phyloP scores from a whole-genome alignment of 805 yeast genomes.

The Grigorovia yakushimaensis region DNA sequence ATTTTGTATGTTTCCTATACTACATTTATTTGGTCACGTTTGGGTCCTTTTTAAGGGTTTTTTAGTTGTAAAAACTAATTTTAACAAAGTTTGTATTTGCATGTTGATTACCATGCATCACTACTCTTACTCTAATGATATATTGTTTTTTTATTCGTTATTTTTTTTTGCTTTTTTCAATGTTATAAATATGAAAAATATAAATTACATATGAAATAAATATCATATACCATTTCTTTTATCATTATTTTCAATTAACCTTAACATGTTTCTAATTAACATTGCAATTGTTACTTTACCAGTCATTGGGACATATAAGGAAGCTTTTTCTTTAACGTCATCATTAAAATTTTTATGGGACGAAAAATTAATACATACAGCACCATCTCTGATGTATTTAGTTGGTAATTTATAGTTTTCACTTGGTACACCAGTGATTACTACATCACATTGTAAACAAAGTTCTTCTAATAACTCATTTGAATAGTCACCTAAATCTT shows the following conservation, averaged over 20 bases:
- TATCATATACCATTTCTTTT: background rate
- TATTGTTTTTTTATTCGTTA: too few species aligned
- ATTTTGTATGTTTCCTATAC: too few species aligned
- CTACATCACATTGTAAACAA: constrained; percentile 73
- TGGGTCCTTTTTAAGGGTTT: too few species aligned
- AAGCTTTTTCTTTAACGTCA: constrained; percentile 73
- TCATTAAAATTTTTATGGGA: constrained; percentile 82
- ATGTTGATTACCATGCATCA: too few species aligned
- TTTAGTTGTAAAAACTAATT: too few species aligned
- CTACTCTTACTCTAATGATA: too few species aligned
- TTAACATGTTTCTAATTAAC: constrained; percentile 79
- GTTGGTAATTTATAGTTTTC: constrained; percentile 78
- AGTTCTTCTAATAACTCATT: constrained; percentile 43
- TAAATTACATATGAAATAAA: too few species aligned
- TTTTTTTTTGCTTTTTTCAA: too few species aligned
- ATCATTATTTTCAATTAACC: constrained; percentile 55
- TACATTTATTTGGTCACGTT: too few species aligned
- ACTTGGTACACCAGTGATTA: constrained; percentile 93
- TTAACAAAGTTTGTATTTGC: too few species aligned
- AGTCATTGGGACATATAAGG: constrained; percentile 87
- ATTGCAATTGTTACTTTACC: constrained; percentile 96
- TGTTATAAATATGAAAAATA: too few species aligned
- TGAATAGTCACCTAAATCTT: constrained; percentile 40
- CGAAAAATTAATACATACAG: constrained; percentile 83
- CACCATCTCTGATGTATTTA: constrained; percentile 71